phyloP scores from a whole-genome alignment of 208 protist species.

The Kentomonas sorsogonicus region DNA sequence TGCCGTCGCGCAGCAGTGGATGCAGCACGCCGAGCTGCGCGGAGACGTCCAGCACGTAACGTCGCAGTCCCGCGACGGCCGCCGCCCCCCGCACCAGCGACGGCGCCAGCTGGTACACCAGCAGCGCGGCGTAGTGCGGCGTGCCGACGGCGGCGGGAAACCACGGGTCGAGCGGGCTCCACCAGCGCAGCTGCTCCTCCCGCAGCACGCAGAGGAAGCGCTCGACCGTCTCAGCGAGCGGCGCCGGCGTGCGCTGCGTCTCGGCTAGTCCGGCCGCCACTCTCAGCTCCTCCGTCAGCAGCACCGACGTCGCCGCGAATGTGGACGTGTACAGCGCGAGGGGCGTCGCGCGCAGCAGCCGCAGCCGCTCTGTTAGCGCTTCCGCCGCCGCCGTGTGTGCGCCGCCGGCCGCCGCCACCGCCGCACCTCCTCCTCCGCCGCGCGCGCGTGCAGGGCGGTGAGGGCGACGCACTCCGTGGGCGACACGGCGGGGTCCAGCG shows the following conservation, averaged over 20 bases:
- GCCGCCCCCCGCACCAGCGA: conserved; percentile 27
- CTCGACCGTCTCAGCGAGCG: conserved; percentile 24
- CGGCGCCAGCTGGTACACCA: conserved; percentile 47
- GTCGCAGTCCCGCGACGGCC: conserved; percentile 30
- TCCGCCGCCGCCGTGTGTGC: no score
- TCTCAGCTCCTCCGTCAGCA: conserved; percentile 18
- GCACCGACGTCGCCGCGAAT: conserved; percentile 8
- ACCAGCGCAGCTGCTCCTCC: conserved; percentile 42
- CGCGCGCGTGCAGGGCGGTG: not conserved
- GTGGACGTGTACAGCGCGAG: no score
- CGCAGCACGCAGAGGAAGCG: conserved; percentile 35
- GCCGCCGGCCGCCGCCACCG: no score
- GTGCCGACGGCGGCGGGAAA: conserved; percentile 48
- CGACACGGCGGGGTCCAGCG: not conserved
- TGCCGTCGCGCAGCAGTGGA: conserved; percentile 26
- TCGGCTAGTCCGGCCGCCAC: conserved; percentile 12
- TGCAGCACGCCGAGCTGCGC: conserved; percentile 52
- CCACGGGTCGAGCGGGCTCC: conserved; percentile 55
- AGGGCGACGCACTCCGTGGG: not conserved
- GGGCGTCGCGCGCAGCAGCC: no score
- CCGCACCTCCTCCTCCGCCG: no score
- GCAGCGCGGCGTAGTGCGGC: conserved; percentile 40
- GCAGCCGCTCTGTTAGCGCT: no score
- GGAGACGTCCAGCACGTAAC: conserved; percentile 48
- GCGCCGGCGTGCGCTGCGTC: not conserved